Percentiles rank a stretch among this genome's conserved stretches.
phyloP scores from a whole-genome alignment of 768 basidiomycete genomes.

The Dictyophora rubrovolvata region DNA sequence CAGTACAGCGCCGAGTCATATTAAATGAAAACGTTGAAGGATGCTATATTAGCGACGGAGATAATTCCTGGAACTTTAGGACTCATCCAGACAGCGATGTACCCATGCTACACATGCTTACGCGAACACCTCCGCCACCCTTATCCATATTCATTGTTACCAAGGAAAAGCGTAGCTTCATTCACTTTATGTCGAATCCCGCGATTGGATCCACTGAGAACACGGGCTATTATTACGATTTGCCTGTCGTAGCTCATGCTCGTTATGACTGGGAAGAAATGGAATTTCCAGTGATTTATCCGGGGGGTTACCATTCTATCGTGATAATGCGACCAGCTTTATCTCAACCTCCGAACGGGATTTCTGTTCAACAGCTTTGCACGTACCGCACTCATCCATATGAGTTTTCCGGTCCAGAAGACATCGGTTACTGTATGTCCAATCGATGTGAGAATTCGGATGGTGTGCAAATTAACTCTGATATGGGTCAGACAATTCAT shows the following conservation, averaged over 20 bases:
- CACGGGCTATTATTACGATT: background rate
- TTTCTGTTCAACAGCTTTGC: background rate
- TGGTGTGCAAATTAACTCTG: background rate
- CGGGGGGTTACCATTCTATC: constrained; percentile 5
- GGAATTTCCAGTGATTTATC: background rate
- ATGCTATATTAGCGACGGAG: constrained; percentile 6
- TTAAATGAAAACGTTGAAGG: background rate
- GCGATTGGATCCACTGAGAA: background rate
- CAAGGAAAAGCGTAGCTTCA: background rate
- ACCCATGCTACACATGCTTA: constrained; percentile 3
- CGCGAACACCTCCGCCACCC: background rate
- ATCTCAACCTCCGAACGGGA: constrained; percentile 2
- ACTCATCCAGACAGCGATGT: background rate
- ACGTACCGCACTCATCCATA: constrained; percentile 2
- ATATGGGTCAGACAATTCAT: background rate
- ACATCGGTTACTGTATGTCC: background rate
- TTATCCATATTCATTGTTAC: constrained; percentile 5
- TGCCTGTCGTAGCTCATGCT: background rate
- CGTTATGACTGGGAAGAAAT: constrained; percentile 3
- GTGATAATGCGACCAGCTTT: constrained; percentile 4
- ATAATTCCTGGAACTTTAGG: constrained; percentile 2
- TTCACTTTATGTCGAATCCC: constrained; percentile 1
- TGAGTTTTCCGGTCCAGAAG: background rate
- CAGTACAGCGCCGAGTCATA: background rate
- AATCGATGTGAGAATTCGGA: background rate